Evolutionary conservation across 1,284 basidiomycete species (phyloP).

Genomic region (Rhodotorula sp.): DNA sequence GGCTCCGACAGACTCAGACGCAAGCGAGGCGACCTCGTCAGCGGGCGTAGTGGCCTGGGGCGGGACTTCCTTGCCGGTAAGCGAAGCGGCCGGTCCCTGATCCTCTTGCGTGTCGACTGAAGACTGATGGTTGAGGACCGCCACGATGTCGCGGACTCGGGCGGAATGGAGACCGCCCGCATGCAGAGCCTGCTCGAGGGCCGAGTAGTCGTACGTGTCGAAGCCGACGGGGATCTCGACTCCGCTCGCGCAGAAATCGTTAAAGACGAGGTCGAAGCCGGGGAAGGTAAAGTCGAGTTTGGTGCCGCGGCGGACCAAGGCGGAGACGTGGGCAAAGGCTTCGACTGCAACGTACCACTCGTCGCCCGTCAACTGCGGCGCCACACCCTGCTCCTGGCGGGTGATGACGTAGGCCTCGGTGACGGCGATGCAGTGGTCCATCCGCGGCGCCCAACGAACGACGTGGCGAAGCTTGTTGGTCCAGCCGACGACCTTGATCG

Average conservation of each 20-base stretch:
- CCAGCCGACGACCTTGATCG: slow-evolving; percentile 17
- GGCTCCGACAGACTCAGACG: slow-evolving; percentile 8
- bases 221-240: slow-evolving; percentile 16
- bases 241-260: slow-evolving; percentile 27
- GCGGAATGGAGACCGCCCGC: slow-evolving; percentile 3
- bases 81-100: slow-evolving; percentile 16
- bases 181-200: slow-evolving; percentile 20
- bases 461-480: slow-evolving; percentile 17
- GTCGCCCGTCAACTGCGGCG: slow-evolving; percentile 13
- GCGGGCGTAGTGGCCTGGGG: slow-evolving; percentile 4
- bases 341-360: slow-evolving; percentile 37
- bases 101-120: slow-evolving; percentile 18
- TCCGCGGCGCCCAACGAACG: not conserved
- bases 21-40: slow-evolving; percentile 37
- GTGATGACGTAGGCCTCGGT: slow-evolving; percentile 27
- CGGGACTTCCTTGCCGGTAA: slow-evolving; percentile 14
- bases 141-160: slow-evolving; percentile 22
- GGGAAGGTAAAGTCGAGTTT: slow-evolving; percentile 23
- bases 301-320: not conserved
- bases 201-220: slow-evolving; percentile 18
- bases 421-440: slow-evolving; percentile 5
- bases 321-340: slow-evolving; percentile 25
- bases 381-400: not conserved
- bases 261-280: slow-evolving; percentile 33
- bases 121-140: slow-evolving; percentile 29